A percentile compares a stretch with the other conserved stretches of the same genome.
Evolutionary conservation across 2,329 filamentous ascomycete species (phyloP).

Genomic region (Microdochium paspali): DNA sequence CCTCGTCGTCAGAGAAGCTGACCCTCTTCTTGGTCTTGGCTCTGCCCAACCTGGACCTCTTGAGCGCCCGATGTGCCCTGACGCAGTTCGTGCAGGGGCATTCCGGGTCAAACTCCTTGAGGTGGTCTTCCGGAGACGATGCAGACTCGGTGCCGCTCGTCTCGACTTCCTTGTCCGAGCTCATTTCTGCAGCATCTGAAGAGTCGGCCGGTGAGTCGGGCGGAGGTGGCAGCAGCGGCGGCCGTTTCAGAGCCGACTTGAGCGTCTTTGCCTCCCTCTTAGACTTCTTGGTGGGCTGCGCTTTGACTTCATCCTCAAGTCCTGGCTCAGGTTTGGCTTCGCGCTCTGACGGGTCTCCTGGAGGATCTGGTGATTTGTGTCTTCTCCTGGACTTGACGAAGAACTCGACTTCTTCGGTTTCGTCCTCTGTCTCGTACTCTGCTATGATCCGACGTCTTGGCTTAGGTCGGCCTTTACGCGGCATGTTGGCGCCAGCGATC

Average conservation of each 20-base stretch:
- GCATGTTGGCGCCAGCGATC: background rate
- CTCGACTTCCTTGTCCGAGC: slow-evolving; percentile 2
- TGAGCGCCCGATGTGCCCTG: slow-evolving; percentile 14
- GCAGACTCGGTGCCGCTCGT: slow-evolving; percentile 6
- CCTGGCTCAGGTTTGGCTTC: slow-evolving; percentile 2
- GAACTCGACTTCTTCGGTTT: slow-evolving; percentile 34
- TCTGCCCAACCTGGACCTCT: slow-evolving; percentile 11
- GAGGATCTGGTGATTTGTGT: too few relatives aligned
- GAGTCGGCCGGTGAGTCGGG: slow-evolving; percentile 1
- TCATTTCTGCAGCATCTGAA: slow-evolving; percentile 5
- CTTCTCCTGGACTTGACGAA: background rate
- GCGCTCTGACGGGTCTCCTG: too few relatives aligned
- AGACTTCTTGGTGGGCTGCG: background rate
- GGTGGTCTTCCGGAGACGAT: slow-evolving; percentile 4
- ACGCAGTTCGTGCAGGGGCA: slow-evolving; percentile 24
- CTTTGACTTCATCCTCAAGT: background rate
- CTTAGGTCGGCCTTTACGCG: background rate
- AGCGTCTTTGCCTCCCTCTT: slow-evolving; percentile 5
- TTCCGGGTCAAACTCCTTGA: slow-evolving; percentile 22
- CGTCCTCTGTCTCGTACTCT: slow-evolving; percentile 2
- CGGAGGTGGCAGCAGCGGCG: slow-evolving; percentile 3
- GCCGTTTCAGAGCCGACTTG: slow-evolving; percentile 28
- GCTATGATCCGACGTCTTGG: background rate
- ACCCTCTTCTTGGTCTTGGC: background rate
- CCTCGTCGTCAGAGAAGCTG: background rate